phyloP scores from a whole-genome alignment of 768 basidiomycete species.

The Pleurotus tuber-regium region DNA sequence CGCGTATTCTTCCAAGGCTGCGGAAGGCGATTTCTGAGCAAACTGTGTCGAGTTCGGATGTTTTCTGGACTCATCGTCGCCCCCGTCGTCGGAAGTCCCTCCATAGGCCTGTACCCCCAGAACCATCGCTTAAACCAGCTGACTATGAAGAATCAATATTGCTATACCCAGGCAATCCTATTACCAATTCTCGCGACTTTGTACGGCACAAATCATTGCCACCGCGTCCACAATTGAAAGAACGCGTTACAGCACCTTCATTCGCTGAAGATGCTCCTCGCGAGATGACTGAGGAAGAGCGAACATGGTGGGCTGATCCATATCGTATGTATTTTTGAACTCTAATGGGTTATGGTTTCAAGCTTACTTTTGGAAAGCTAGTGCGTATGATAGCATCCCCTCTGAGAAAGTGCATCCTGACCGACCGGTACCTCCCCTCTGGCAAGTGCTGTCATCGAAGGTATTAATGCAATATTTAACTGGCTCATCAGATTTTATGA shows the following conservation, averaged over 20 bases:
- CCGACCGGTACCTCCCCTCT: slow-evolving; percentile 49
- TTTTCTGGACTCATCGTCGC: neutral
- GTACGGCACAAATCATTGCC: slow-evolving; percentile 55
- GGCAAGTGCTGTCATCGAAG: slow-evolving; percentile 37
- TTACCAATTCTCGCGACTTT: slow-evolving; percentile 49
- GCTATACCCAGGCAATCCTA: slow-evolving; percentile 52
- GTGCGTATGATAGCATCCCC: slow-evolving; percentile 75
- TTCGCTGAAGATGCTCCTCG: slow-evolving; percentile 36
- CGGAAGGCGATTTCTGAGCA: slow-evolving; percentile 36
- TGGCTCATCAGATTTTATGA: slow-evolving; percentile 52
- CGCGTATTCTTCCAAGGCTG: slow-evolving; percentile 70
- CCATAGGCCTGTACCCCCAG: slow-evolving; percentile 30
- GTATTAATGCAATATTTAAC: neutral
- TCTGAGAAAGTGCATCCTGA: slow-evolving; percentile 52
- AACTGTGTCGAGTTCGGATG: slow-evolving; percentile 5
- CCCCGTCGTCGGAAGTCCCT: slow-evolving; percentile 27
- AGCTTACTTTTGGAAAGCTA: slow-evolving; percentile 21
- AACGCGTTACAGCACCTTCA: slow-evolving; percentile 18
- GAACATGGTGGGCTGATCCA: slow-evolving; percentile 70
- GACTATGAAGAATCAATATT: slow-evolving; percentile 58
- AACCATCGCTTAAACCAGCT: slow-evolving; percentile 44
- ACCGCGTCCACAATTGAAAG: slow-evolving; percentile 39
- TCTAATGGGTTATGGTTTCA: neutral
- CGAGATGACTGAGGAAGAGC: slow-evolving; percentile 62
- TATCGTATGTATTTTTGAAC: slow-evolving; percentile 53